These are phyloP conservation scores for Paratinospora sagittata DNA, from an alignment of 164 flowering plant species.

Conservation along the genomic window DNA sequence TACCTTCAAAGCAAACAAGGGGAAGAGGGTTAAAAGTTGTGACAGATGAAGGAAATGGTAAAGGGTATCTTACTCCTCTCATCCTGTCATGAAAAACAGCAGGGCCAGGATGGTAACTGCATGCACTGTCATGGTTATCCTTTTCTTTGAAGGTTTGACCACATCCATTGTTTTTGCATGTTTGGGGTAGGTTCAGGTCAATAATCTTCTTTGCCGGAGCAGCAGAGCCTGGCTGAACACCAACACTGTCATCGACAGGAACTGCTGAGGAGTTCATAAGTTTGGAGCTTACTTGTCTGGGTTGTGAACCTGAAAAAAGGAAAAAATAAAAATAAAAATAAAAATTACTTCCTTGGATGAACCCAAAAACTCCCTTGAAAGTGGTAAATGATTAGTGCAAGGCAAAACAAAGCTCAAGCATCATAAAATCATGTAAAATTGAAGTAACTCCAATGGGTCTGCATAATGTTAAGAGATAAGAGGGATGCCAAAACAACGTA, in stretches of 20 bases:
- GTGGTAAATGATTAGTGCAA: not conserved
- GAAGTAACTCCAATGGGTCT: too few species aligned
- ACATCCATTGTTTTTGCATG: slow-evolving; percentile 82
- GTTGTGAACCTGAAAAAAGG: slow-evolving; percentile 48
- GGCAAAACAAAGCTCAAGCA: not conserved
- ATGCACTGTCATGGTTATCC: slow-evolving; percentile 83
- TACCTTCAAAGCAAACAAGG: not conserved
- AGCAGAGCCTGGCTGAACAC: slow-evolving; percentile 22
- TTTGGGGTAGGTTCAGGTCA: slow-evolving; percentile 62
- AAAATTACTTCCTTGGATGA: not conserved
- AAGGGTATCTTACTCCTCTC: slow-evolving; percentile 58
- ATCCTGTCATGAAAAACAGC: slow-evolving; percentile 84
- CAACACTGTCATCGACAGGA: slow-evolving; percentile 25
- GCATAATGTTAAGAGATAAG: too few species aligned
- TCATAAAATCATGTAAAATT: too few species aligned
- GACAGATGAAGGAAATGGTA: not conserved
- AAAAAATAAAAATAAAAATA: not conserved
- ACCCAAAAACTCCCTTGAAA: not conserved
- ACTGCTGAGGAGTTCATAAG: slow-evolving; percentile 15
- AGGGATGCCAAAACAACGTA: too few species aligned
- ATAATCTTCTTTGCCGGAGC: slow-evolving; percentile 49
- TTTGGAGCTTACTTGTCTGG: slow-evolving; percentile 25
- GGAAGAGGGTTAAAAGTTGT: not conserved
- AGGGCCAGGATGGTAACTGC: slow-evolving; percentile 92
- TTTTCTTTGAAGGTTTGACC: slow-evolving; percentile 82